These are phyloP conservation scores for Ascobolus immersus DNA, from an alignment of 495 filamentous ascomycete species.

Conservation along the genomic window DNA sequence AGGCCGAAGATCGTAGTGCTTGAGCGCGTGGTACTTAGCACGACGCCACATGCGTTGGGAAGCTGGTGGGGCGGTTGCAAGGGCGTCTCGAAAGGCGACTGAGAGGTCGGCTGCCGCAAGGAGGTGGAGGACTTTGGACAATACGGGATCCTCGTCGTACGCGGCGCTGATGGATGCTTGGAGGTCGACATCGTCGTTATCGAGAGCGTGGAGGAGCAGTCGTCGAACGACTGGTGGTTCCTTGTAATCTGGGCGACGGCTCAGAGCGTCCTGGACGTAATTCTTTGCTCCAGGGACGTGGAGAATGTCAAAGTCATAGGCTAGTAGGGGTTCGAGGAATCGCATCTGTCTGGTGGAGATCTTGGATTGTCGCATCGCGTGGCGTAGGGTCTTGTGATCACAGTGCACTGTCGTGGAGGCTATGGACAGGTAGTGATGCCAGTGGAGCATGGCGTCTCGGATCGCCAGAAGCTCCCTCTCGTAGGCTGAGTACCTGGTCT, in stretches of 20 bases:
- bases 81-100: no score
- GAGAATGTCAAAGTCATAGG: neutral
- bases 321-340: neutral
- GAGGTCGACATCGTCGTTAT: no score
- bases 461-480: neutral
- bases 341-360: neutral
- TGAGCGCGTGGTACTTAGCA: no score
- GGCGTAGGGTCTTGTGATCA: neutral
- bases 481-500: neutral
- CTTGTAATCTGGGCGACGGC: constrained; percentile 1
- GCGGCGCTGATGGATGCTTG: no score
- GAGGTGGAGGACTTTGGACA: no score
- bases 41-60: neutral
- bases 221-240: neutral
- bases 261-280: neutral
- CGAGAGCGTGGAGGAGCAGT: neutral
- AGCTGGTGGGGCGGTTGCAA: no score
- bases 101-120: no score
- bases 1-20: no score
- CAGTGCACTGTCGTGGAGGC: neutral
- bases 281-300: neutral
- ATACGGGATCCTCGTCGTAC: no score
- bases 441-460: neutral
- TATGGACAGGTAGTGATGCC: neutral
- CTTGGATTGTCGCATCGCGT: neutral